Base-by-base conservation (phyloP, 2,329 filamentous ascomycete genomes). In the Botryotinia calthae region DNA sequence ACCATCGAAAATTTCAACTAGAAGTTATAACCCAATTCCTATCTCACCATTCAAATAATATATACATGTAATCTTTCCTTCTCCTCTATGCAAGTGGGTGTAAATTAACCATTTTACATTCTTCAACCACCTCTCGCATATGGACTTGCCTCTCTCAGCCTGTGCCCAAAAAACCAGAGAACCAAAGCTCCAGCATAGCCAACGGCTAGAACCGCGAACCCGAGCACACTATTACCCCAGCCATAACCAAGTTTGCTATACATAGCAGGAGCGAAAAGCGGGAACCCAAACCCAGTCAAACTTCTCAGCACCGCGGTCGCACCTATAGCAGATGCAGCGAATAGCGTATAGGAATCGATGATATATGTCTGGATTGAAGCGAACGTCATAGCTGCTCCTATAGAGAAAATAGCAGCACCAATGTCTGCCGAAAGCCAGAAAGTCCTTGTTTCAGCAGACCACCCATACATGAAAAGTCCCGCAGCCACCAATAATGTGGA, bases 401-500 rank as follows among this genome's bases (percentile, higher is more conserved):
- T 79, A 0, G 85, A 84, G 71, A 89, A 84, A 31, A 87, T 82
- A 0, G 79, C 78, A 2, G 85, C 85, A 4, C 87, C 87, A 63
- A 89, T 84, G 71, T 89, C 86, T 0, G 87, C 87, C 25, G 87
- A 81, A 63, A 89, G 86, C 85, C 86, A 89, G 76, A 86, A 85
- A 1, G 82, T 80, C 6, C 83, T 78, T 44, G 83, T 82, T 66
- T 87, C 82, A 0, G 86, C 87, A 1, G 83, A 82, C 87, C 87
- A 89, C 54, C 88, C 88, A 77, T 89, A 89, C 78, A 85, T 83
- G 74, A 89, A 84, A 0, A 90, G 81, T 1, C 86, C 85, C 16
- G 90, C 81, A 0, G 89, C 89, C 0, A 90, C 56, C 1, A 90
- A 74, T 0, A 91, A 58, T 0, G 85, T 85, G 0, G 85, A 86